A percentile compares a stretch with the other conserved stretches of the same genome.
Evolutionary conservation across 768 basidiomycete species (phyloP).

Genomic region (Coprinopsis sp.): DNA sequence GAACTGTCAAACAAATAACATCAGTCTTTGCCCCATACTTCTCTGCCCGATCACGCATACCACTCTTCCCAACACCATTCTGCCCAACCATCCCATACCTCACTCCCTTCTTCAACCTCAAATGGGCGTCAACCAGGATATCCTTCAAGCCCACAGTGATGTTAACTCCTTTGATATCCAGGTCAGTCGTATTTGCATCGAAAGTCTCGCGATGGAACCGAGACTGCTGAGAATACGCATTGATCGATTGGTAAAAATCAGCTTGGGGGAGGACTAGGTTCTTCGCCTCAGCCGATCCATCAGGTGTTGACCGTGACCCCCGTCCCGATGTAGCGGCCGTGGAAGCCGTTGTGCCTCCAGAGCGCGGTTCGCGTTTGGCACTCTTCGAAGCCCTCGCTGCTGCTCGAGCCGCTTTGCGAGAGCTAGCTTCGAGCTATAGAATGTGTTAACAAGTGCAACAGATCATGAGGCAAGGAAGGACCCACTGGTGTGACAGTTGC

Average conservation of each 20-base stretch:
- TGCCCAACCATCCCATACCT: conserved; percentile 53
- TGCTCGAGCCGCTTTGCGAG: no score
- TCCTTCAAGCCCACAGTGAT: conserved; percentile 46
- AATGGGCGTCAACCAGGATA: conserved; percentile 45
- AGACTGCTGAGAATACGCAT: conserved; percentile 42
- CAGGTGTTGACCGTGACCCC: neutral
- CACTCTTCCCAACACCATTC: conserved; percentile 54
- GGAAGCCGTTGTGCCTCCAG: no score
- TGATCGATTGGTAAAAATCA: conserved; percentile 21
- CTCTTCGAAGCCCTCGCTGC: no score
- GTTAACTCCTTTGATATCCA: conserved; percentile 52
- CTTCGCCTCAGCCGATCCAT: neutral
- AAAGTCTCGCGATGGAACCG: conserved; percentile 47
- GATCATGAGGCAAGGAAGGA: no score
- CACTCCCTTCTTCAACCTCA: conserved; percentile 47
- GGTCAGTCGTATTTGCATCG: conserved; percentile 33
- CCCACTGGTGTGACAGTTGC: no score
- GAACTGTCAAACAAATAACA: conserved; percentile 12
- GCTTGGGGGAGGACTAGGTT: neutral
- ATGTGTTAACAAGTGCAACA: no score
- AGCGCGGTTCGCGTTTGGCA: no score
- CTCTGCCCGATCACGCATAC: conserved; percentile 16
- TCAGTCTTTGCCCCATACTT: neutral
- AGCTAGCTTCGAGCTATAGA: no score
- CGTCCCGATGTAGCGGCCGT: no score